Evolutionary conservation across 2,329 filamentous ascomycete species (phyloP).

Genomic region (Paecilomyces niveus): DNA sequence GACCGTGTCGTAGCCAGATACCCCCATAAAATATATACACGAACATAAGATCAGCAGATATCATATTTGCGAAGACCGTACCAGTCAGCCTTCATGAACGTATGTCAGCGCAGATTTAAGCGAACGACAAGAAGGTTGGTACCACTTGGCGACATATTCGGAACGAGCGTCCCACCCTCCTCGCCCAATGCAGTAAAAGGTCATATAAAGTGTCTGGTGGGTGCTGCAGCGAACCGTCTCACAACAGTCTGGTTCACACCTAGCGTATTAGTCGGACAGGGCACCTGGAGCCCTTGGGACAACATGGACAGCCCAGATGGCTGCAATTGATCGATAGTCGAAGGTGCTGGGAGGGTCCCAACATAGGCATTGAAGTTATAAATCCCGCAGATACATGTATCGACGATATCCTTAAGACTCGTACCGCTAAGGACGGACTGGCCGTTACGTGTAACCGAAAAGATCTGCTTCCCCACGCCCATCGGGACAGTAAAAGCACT

Average conservation of each 20-base stretch:
- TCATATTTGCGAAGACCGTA: not conserved
- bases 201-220: not conserved
- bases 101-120: not conserved
- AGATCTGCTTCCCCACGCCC: constrained; percentile 42
- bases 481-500: constrained; percentile 41
- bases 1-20: not conserved
- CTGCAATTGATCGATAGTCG: constrained; percentile 28
- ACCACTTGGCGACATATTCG: not conserved
- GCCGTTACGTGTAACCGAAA: constrained; percentile 38
- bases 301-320: constrained; percentile 24
- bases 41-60: not conserved
- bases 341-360: constrained; percentile 39
- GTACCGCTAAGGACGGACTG: constrained; percentile 39
- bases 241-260: constrained; percentile 1
- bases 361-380: constrained; percentile 40
- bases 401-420: constrained; percentile 44
- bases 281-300: constrained; percentile 19
- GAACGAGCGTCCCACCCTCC: not conserved
- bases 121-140: not conserved
- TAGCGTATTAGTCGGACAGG: constrained; percentile 22
- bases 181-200: not conserved
- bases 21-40: not conserved
- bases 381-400: constrained; percentile 41
- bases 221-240: not conserved
- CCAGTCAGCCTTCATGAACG: not conserved